Evolutionary conservation across 306 rosid species (phyloP).

Genomic region (Canavalia gladiata): DNA sequence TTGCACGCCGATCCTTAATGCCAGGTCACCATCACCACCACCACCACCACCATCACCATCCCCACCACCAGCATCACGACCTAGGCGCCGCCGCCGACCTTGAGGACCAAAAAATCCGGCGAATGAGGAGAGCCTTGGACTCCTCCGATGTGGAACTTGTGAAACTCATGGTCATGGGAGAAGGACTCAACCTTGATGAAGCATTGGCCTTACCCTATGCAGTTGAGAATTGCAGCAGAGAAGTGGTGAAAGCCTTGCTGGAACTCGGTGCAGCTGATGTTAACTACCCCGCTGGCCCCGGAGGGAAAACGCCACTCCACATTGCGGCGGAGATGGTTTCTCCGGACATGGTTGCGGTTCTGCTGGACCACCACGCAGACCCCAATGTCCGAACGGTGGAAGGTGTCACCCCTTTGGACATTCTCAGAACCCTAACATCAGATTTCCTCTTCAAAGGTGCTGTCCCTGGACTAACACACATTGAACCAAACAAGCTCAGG

Average conservation of each 20-base stretch:
- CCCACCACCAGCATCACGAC: slow-evolving; percentile 66
- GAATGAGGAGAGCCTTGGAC: slow-evolving; percentile 91
- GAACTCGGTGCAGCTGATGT: slow-evolving; percentile 98
- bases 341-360: slow-evolving; percentile 96
- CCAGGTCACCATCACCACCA: slow-evolving; percentile 53
- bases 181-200: slow-evolving; percentile 91
- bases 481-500: slow-evolving; percentile 93
- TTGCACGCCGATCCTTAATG: slow-evolving; percentile 71
- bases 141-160: slow-evolving; percentile 96
- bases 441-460: slow-evolving; percentile 99
- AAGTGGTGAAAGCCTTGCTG: slow-evolving; percentile 87
- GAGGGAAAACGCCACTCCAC: slow-evolving; percentile 87
- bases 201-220: slow-evolving; percentile 93
- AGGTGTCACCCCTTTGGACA: slow-evolving; percentile 84
- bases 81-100: slow-evolving; percentile 75
- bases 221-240: slow-evolving; percentile 90
- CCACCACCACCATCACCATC: slow-evolving; percentile 62
- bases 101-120: slow-evolving; percentile 91
- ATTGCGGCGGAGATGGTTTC: slow-evolving; percentile 94
- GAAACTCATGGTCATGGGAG: slow-evolving; percentile 99
- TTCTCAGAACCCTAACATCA: slow-evolving; percentile 97
- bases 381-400: slow-evolving; percentile 88
- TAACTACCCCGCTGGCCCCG: slow-evolving; percentile 80
- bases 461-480: slow-evolving; percentile 90
- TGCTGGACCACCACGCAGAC: slow-evolving; percentile 98